A percentile compares a stretch with the other conserved stretches of the same genome.
Evolutionary conservation across 164 flowering plant species (phyloP).

Genomic region (Brasenia schreberi): DNA sequence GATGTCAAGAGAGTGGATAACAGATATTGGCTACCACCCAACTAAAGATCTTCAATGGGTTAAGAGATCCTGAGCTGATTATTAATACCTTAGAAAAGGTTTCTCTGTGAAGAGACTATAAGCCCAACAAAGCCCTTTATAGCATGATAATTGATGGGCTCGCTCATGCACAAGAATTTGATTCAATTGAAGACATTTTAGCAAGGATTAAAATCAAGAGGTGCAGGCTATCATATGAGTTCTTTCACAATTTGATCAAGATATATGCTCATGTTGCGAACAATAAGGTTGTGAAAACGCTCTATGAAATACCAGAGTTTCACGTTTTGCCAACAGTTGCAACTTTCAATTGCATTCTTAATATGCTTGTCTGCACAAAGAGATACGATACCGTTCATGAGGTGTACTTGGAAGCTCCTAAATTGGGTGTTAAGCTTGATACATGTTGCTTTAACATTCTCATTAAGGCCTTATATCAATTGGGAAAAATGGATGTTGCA

Average conservation of each 20-base stretch:
- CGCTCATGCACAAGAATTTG: constrained; percentile 35
- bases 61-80: constrained; percentile 35
- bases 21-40: constrained; percentile 74
- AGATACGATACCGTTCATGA: constrained; percentile 48
- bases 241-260: constrained; percentile 51
- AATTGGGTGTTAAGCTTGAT: constrained; percentile 57
- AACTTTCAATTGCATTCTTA: constrained; percentile 63
- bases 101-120: constrained; percentile 62
- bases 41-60: constrained; percentile 25
- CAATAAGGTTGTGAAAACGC: constrained; percentile 37
- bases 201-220: constrained; percentile 27
- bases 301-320: constrained; percentile 55
- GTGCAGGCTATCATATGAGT: constrained; percentile 54
- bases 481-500: constrained; percentile 53
- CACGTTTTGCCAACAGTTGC: constrained; percentile 51
- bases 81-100: constrained; percentile 24
- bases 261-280: constrained; percentile 49
- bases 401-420: constrained; percentile 43
- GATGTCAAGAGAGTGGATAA: constrained; percentile 25
- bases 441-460: constrained; percentile 70
- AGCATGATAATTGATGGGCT: constrained; percentile 37
- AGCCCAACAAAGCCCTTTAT: constrained; percentile 64
- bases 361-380: constrained; percentile 49
- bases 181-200: constrained; percentile 44
- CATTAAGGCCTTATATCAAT: constrained; percentile 57